Evolutionary conservation across 768 basidiomycete species (phyloP).

Genomic region (Podaxis rugospora): DNA sequence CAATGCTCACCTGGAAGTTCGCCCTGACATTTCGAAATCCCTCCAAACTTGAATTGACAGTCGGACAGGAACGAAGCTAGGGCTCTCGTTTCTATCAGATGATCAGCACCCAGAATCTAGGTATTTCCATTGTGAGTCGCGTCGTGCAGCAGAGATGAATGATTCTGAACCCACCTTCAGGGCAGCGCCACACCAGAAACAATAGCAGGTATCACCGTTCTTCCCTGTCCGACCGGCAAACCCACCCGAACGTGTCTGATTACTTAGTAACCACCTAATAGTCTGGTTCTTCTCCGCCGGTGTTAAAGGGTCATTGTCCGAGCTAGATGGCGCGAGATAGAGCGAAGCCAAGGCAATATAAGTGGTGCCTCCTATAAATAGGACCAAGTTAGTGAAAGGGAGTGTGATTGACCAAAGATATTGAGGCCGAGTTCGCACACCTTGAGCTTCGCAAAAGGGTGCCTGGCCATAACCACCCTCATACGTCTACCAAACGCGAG

Average conservation of each 20-base stretch:
- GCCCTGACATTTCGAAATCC: conserved; percentile 79
- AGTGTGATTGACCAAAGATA: not conserved
- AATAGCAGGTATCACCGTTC: conserved; percentile 89
- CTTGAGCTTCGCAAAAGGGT: conserved; percentile 81
- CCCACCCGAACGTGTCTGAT: conserved; percentile 69
- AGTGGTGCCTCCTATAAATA: conserved; percentile 75
- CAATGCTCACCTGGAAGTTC: conserved; percentile 65
- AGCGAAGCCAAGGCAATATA: conserved; percentile 87
- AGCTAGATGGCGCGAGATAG: conserved; percentile 37
- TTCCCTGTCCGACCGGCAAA: conserved; percentile 90
- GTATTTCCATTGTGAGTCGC: not conserved
- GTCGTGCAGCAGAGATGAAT: not conserved
- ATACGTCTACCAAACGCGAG: conserved; percentile 56
- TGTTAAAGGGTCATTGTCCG: conserved; percentile 24
- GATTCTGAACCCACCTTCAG: conserved; percentile 50
- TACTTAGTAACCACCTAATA: conserved; percentile 72
- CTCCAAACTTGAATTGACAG: conserved; percentile 89
- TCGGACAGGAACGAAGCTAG: conserved; percentile 61
- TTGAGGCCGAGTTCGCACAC: conserved; percentile 31
- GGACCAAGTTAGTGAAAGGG: not conserved
- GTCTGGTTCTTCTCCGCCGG: conserved; percentile 46
- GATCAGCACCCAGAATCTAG: conserved; percentile 65
- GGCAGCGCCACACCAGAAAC: conserved; percentile 90
- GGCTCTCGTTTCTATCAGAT: conserved; percentile 51
- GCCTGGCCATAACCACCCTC: conserved; percentile 91